Conservation (phyloP, 2,329 filamentous ascomycete species). For the Hymenoscyphus repandus region DNA sequence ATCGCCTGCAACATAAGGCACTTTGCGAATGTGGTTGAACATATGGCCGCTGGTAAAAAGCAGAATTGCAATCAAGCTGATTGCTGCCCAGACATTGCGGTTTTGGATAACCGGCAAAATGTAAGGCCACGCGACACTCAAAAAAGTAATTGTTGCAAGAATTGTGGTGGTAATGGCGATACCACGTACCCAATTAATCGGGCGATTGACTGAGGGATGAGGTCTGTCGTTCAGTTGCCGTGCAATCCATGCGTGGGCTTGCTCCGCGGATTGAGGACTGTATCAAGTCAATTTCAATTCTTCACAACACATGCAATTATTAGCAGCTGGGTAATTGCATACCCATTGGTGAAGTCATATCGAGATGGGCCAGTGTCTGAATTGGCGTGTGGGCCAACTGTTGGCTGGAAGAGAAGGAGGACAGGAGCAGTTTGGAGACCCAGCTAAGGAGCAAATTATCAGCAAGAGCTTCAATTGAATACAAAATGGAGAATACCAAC, state of each 20-base stretch:
- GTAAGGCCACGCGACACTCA: conserved; percentile 71
- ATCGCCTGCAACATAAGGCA: conserved; percentile 84
- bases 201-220: conserved; percentile 72
- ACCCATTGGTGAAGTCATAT: conserved; percentile 84
- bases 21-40: conserved; percentile 98
- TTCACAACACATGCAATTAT: neutral
- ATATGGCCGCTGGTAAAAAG: conserved; percentile 96
- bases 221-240: conserved; percentile 74
- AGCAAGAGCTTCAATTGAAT: neutral
- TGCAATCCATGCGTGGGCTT: conserved; percentile 71
- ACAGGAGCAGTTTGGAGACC: conserved; percentile 92
- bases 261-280: conserved; percentile 70
- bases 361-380: conserved; percentile 63
- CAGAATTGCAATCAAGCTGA: conserved; percentile 83
- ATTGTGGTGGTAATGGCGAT: conserved; percentile 61
- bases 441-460: conserved; percentile 50
- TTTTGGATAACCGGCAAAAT: conserved; percentile 77
- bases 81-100: conserved; percentile 87
- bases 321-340: conserved; percentile 31
- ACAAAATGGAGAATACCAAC: conserved; percentile 41
- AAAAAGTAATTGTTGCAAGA: conserved; percentile 62
- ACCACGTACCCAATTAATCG: conserved; percentile 81
- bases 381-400: conserved; percentile 72
- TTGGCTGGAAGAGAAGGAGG: conserved; percentile 81
- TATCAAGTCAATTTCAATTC: conserved; percentile 6